A percentile compares a stretch with the other conserved stretches of the same genome.
phyloP scores from a whole-genome alignment of 495 filamentous ascomycete genomes.

The Aspergillus wentii region DNA sequence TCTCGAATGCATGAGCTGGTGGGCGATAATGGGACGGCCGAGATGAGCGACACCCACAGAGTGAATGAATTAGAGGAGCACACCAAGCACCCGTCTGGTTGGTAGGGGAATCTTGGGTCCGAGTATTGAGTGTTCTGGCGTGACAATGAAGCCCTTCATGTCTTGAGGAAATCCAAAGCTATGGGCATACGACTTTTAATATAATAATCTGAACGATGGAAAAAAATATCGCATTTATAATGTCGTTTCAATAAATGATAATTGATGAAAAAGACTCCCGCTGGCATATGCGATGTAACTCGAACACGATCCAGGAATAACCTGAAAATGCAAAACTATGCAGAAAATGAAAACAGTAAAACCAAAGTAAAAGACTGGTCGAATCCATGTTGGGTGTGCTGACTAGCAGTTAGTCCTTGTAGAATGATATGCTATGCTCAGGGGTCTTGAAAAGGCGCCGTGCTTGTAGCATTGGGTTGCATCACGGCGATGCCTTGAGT shows the following conservation, averaged over 20 bases:
- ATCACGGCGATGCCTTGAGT: conserved; percentile 47
- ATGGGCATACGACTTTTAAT: too few relatives aligned
- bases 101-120: too few relatives aligned
- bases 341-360: conserved; percentile 5
- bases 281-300: neutral
- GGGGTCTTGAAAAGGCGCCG: too few relatives aligned
- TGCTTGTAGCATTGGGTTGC: too few relatives aligned
- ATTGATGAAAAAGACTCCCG: neutral
- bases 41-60: neutral
- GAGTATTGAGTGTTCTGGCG: too few relatives aligned
- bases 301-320: neutral
- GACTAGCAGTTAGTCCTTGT: neutral
- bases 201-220: too few relatives aligned
- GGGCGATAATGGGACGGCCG: neutral
- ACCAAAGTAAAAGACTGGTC: neutral
- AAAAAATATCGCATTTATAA: too few relatives aligned
- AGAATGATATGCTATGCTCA: too few relatives aligned
- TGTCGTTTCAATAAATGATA: neutral
- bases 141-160: too few relatives aligned
- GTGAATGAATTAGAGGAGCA: conserved; percentile 2
- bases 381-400: neutral
- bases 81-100: too few relatives aligned
- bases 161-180: too few relatives aligned
- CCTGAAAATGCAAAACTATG: neutral
- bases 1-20: too few relatives aligned